These are phyloP conservation scores for Venturia pyrina DNA, from an alignment of 2,329 filamentous ascomycete genomes.

Conservation along the genomic window DNA sequence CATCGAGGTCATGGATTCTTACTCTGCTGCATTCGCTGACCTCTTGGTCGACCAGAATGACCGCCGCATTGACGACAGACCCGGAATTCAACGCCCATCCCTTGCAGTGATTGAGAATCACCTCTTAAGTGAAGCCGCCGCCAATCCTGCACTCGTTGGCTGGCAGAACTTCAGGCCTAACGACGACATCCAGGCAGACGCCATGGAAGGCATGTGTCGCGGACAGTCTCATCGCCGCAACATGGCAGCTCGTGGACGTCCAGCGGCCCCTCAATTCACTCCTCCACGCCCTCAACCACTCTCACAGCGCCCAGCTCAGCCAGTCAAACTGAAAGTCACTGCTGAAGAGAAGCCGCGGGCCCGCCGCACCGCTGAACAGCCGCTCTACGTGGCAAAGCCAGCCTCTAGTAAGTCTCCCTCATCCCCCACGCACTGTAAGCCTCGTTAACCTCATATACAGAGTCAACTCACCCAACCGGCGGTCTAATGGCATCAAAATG, in stretches of 20 bases:
- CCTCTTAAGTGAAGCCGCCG: neutral
- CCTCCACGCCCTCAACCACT: neutral
- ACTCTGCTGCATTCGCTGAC: neutral
- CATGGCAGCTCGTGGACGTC: neutral
- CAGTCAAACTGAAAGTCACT: neutral
- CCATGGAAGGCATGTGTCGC: neutral
- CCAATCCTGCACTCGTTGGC: neutral
- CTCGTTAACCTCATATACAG: neutral
- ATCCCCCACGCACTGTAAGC: neutral
- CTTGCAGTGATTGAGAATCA: neutral
- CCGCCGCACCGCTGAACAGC: neutral
- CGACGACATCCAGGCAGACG: neutral
- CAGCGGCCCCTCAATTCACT: neutral
- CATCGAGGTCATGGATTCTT: neutral
- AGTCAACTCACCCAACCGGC: neutral
- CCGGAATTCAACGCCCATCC: neutral
- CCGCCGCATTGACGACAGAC: neutral
- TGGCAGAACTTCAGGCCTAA: neutral
- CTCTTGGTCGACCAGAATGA: neutral
- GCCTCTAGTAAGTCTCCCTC: neutral
- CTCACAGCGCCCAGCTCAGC: neutral
- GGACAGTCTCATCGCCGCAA: constrained; percentile 2
- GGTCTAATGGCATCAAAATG: neutral
- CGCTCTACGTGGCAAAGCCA: neutral
- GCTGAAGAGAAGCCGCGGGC: neutral